Evolutionary conservation across 129 eudicot genomes (phyloP).

Genomic region (Tagetes patula): DNA sequence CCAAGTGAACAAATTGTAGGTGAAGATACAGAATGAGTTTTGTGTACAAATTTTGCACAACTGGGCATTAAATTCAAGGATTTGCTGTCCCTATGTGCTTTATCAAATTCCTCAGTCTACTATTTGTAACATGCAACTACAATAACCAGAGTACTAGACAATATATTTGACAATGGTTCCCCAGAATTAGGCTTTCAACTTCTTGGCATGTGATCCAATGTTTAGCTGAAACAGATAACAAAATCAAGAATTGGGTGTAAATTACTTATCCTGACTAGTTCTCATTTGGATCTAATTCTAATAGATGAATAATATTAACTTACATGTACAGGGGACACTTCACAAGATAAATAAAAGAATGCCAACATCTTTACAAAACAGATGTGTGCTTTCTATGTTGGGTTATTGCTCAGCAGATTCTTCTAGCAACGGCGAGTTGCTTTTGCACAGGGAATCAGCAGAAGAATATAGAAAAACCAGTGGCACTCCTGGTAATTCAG

Average conservation of each 20-base stretch:
- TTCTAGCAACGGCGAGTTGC: constrained; percentile 43
- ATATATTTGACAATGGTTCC: not conserved
- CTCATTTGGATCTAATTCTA: not conserved
- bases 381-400: constrained; percentile 49
- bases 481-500: constrained; percentile 11
- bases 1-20: not conserved
- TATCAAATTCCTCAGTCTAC: not conserved
- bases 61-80: not conserved
- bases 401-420: constrained; percentile 52
- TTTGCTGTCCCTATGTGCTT: not conserved
- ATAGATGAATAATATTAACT: not conserved
- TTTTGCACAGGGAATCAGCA: constrained; percentile 20
- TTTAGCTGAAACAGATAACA: not conserved
- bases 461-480: constrained; percentile 15
- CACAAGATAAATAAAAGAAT: constrained; percentile 53
- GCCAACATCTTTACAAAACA: constrained; percentile 66
- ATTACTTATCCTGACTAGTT: not conserved
- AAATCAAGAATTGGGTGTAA: not conserved
- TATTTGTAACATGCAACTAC: constrained; percentile 5
- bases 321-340: constrained; percentile 50
- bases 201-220: constrained; percentile 19
- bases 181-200: not conserved
- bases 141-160: not conserved
- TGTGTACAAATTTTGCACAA: not conserved
- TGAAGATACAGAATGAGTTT: not conserved